A percentile compares a stretch with the other conserved stretches of the same genome.
Conservation (phyloP, 257 asterid species). For the Cordia subcordata region DNA sequence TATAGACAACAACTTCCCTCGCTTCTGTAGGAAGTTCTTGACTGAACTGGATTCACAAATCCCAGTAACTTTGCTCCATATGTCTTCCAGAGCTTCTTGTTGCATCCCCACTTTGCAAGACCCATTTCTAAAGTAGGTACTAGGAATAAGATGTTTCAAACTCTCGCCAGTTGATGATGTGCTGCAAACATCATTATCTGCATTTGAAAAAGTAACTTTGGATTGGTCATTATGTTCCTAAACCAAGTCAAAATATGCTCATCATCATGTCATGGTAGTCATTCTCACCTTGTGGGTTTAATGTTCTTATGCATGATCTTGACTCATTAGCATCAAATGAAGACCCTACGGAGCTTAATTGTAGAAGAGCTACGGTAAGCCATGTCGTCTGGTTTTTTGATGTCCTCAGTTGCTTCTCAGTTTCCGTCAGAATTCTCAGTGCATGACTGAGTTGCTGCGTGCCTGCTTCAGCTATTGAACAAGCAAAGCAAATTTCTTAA, state of each 20-base stretch:
- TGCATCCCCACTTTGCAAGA: conserved; percentile 28
- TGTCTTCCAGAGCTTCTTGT: conserved; percentile 43
- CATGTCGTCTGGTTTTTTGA: conserved; percentile 78
- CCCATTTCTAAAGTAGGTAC: conserved; percentile 35
- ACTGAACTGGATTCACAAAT: conserved; percentile 52
- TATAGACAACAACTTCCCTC: conserved; percentile 60
- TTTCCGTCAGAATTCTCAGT: conserved; percentile 68
- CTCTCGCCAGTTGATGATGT: conserved; percentile 69
- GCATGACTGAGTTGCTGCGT: conserved; percentile 73
- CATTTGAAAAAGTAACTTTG: conserved; percentile 1
- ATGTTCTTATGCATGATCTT: conserved; percentile 35
- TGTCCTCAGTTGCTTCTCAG: conserved; percentile 75
- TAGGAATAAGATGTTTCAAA: conserved; percentile 43
- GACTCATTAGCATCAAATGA: conserved; percentile 34
- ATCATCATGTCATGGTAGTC: neutral
- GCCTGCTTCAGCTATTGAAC: conserved; percentile 60
- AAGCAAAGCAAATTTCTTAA: conserved; percentile 1
- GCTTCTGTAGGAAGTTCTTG: conserved; percentile 50
- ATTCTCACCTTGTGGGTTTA: conserved; percentile 53
- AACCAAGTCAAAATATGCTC: neutral
- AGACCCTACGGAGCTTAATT: conserved; percentile 55
- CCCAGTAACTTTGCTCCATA: conserved; percentile 58
- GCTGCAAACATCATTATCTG: conserved; percentile 65
- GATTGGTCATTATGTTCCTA: neutral
- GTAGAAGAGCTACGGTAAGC: conserved; percentile 78